Evolutionary conservation across 2,329 filamentous ascomycete genomes (phyloP).

Genomic region (Penicillium decumbens): DNA sequence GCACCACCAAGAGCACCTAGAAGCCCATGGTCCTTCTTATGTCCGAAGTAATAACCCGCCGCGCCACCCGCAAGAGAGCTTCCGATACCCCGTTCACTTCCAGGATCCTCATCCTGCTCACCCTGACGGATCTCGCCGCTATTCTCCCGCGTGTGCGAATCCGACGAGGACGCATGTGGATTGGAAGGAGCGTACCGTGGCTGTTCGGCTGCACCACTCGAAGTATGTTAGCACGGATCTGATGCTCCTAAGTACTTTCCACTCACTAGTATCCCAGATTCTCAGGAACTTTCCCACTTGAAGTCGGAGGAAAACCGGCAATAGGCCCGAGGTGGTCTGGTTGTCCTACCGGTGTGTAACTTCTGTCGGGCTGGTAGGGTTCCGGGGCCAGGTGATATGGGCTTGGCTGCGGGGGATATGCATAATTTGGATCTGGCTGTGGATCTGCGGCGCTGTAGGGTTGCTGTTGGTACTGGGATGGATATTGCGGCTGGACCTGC

Average conservation of each 20-base stretch:
- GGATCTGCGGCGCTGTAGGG: conserved; percentile 12
- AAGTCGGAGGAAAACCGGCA: conserved; percentile 40
- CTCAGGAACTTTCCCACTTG: conserved; percentile 11
- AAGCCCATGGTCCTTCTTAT: conserved; percentile 54
- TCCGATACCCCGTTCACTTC: conserved; percentile 53
- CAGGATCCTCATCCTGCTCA: conserved; percentile 23
- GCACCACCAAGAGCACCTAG: conserved; percentile 57
- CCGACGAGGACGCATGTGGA: conserved; percentile 15
- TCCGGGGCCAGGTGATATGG: conserved; percentile 24
- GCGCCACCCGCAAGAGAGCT: conserved; percentile 55
- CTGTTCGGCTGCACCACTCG: conserved; percentile 13
- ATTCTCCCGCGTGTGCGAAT: conserved; percentile 6
- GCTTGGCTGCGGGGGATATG: conserved; percentile 25
- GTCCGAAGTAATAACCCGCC: conserved; percentile 54
- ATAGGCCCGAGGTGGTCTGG: conserved; percentile 34
- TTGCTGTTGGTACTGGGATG: conserved; percentile 27
- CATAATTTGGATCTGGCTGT: conserved; percentile 25
- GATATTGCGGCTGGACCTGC: conserved; percentile 17
- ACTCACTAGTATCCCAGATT: conserved; percentile 37
- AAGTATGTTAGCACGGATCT: neutral
- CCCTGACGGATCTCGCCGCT: conserved; percentile 9
- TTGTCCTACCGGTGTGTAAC: conserved; percentile 44
- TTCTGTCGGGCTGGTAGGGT: conserved; percentile 33
- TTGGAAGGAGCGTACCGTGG: conserved; percentile 20
- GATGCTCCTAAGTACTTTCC: neutral